Conservation (phyloP, 768 basidiomycete genomes). For the Hericium rajendrae region DNA sequence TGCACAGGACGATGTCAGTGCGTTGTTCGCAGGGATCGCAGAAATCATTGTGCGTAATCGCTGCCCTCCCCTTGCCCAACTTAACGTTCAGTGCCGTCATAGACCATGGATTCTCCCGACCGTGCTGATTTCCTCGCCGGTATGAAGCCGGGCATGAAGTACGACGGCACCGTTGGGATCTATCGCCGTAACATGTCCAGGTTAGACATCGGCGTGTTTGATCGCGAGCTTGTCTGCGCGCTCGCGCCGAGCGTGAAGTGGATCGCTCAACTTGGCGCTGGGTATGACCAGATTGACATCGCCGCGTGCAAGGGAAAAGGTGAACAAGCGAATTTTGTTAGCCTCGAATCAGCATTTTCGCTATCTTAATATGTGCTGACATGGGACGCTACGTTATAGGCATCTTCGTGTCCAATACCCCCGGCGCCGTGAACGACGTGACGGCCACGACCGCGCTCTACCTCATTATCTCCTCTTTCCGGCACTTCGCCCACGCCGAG, state of each 20-base stretch:
- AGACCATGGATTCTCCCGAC: conserved; percentile 51
- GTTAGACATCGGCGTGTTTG: conserved; percentile 64
- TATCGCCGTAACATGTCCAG: conserved; percentile 70
- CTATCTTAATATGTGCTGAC: too few relatives aligned
- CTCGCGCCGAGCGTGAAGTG: conserved; percentile 65
- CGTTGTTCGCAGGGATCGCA: too few relatives aligned
- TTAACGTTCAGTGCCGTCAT: neutral
- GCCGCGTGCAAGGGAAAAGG: conserved; percentile 62
- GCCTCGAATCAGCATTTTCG: too few relatives aligned
- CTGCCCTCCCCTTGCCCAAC: too few relatives aligned
- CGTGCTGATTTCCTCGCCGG: conserved; percentile 62
- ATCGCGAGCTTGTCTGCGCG: conserved; percentile 63
- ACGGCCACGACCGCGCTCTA: conserved; percentile 85
- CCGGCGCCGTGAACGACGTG: conserved; percentile 82
- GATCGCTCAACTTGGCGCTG: conserved; percentile 90
- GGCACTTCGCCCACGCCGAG: conserved; percentile 64
- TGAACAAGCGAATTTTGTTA: too few relatives aligned
- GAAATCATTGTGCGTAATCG: too few relatives aligned
- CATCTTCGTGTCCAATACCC: conserved; percentile 80
- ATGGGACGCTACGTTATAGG: too few relatives aligned
- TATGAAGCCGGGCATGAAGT: conserved; percentile 60
- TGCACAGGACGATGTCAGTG: too few relatives aligned
- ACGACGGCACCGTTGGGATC: conserved; percentile 61
- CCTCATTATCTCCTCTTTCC: conserved; percentile 67
- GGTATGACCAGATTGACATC: conserved; percentile 85